Base-by-base conservation (phyloP, 345 rosid species). In the Salix suchowensis region DNA sequence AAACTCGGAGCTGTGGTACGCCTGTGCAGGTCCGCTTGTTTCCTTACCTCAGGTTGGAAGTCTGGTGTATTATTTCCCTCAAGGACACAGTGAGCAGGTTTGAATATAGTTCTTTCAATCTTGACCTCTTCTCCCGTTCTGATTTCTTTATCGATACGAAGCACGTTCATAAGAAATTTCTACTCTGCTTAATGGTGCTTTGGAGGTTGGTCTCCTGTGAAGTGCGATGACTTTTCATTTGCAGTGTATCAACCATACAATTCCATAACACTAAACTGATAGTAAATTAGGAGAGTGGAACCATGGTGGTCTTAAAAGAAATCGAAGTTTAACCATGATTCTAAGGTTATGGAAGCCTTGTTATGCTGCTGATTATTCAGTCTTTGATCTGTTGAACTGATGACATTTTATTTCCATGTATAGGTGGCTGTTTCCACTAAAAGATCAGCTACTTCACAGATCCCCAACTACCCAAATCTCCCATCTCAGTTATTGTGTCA, bases 51-150 rank as follows among this genome's bases (percentile, higher is more conserved):
- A 89, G 82, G 89, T 96, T 52, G 99, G 99, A 28, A 90, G 94
- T 81, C 92, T 96, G 44, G 97, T 90, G 75, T 90, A 91, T 80
- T 96, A 94, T 79, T 94, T 96, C 77, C 96, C 99, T 82, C 99
- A 96, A 84, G 99, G 99, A 64, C 99, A 94, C 61, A 94, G 98
- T 21, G 99, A 96, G 80, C 99, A 96, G 98, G 99, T 96, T 77
- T 78, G 85, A 68, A 68, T 80, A 79, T 82, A 34, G 32, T 64
- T 54, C 30, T n/a, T 48, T 55, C 8, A 36, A 6, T 71, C 34
- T 37, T 28, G 40, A 13, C 40, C 40, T 34, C 60, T 55, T 73
- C 42, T 52, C 26, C 11, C 12, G n/a, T 26, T 36, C 23, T 34
- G 23, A 23, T 36, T 66, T 8, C 4, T 44, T 2, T 11, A 32